phyloP scores from a whole-genome alignment of 1,139 yeast species.

The Sporopachydermia cereana region DNA sequence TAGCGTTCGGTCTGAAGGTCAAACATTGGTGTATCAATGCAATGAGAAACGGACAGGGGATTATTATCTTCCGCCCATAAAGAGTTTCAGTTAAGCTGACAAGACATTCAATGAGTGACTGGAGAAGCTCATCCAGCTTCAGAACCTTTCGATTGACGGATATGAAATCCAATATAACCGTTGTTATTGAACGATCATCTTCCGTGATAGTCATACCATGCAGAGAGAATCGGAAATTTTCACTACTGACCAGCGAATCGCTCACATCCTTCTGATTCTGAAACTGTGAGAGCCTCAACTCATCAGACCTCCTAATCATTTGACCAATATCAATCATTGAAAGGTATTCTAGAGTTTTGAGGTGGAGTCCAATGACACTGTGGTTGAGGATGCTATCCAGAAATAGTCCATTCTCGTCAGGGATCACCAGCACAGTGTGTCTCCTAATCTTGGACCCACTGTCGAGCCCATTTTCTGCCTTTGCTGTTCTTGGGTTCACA shows the following conservation, averaged over 20 bases:
- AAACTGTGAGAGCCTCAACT: background rate
- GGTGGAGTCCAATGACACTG: background rate
- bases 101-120: constrained; percentile 26
- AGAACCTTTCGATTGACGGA: constrained; percentile 17
- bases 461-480: background rate
- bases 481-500: constrained; percentile 5
- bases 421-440: background rate
- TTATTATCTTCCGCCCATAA: constrained; percentile 19
- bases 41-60: constrained; percentile 43
- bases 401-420: constrained; percentile 4
- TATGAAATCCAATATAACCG: constrained; percentile 21
- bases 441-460: background rate
- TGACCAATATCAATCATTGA: background rate
- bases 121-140: constrained; percentile 34
- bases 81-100: constrained; percentile 23
- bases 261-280: constrained; percentile 1
- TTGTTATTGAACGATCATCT: constrained; percentile 19
- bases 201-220: constrained; percentile 30
- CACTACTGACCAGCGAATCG: too few relatives aligned
- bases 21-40: constrained; percentile 41
- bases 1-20: constrained; percentile 46
- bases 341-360: background rate
- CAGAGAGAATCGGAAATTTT: constrained; percentile 18
- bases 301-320: background rate
- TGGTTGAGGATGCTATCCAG: constrained; percentile 2